Evolutionary conservation across 129 eudicot genomes (phyloP).

Genomic region (Flaveria trinervia): DNA sequence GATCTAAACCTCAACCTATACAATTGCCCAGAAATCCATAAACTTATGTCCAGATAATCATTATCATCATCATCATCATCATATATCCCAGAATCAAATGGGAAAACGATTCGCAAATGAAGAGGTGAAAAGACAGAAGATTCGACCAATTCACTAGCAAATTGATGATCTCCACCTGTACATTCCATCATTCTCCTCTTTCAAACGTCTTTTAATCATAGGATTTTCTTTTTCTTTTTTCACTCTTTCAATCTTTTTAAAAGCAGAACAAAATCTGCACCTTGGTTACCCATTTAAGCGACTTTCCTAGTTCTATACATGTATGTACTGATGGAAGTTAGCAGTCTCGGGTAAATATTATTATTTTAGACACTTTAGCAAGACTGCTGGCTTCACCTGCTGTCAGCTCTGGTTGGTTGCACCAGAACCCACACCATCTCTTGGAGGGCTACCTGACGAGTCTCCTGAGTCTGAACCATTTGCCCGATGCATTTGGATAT

Average conservation of each 20-base stretch:
- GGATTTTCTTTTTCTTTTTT: neutral
- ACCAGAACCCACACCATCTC: slow-evolving; percentile 40
- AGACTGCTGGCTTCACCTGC: slow-evolving; percentile 39
- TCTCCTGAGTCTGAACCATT: slow-evolving; percentile 51
- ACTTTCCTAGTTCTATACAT: slow-evolving; percentile 43
- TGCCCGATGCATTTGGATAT: slow-evolving; percentile 48
- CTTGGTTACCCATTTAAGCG: slow-evolving; percentile 15
- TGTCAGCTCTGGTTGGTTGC: slow-evolving; percentile 39
- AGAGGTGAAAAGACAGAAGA: slow-evolving; percentile 29
- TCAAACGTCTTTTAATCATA: slow-evolving; percentile 15
- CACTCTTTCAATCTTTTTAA: slow-evolving; percentile 16
- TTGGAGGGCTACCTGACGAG: slow-evolving; percentile 43
- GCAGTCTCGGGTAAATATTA: slow-evolving; percentile 36
- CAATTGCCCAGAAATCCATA: slow-evolving; percentile 37
- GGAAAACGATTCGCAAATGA: slow-evolving; percentile 28
- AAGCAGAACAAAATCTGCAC: slow-evolving; percentile 50
- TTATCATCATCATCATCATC: slow-evolving; percentile 21
- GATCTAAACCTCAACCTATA: slow-evolving; percentile 34
- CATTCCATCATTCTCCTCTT: slow-evolving; percentile 35
- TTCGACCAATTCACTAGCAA: slow-evolving; percentile 23
- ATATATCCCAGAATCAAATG: slow-evolving; percentile 2
- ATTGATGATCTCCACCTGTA: slow-evolving; percentile 38
- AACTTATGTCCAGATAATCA: slow-evolving; percentile 30
- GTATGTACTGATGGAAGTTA: slow-evolving; percentile 42
- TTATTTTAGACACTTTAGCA: slow-evolving; percentile 15